These are phyloP conservation scores for Aureobasidium sp. DNA, from an alignment of 2,329 filamentous ascomycete genomes.

Conservation along the genomic window DNA sequence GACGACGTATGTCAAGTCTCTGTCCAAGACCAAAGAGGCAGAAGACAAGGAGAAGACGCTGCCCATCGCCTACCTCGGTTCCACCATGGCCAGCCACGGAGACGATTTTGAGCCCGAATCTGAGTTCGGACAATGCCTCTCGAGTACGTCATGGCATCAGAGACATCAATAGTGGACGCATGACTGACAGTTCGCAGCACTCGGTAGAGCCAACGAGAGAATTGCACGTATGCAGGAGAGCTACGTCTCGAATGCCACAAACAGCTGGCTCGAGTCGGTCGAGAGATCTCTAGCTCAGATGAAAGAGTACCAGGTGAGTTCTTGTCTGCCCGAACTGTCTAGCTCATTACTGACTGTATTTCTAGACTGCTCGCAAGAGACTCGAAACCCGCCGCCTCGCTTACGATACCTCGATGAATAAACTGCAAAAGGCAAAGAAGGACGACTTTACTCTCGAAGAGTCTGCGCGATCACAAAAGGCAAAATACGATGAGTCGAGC, in stretches of 20 bases:
- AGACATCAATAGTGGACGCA: not conserved
- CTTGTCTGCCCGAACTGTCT: not conserved
- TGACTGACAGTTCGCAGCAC: constrained; percentile 36
- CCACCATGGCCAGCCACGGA: constrained; percentile 78
- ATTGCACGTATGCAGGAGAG: constrained; percentile 77
- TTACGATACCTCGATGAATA: constrained; percentile 80
- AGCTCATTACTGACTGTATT: not conserved
- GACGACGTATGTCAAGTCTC: constrained; percentile 77
- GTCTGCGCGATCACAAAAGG: constrained; percentile 80
- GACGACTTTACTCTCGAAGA: constrained; percentile 92
- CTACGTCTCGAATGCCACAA: constrained; percentile 68
- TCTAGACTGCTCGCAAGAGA: constrained; percentile 75
- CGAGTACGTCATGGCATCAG: constrained; percentile 31
- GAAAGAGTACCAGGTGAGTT: constrained; percentile 87
- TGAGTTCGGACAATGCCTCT: constrained; percentile 80
- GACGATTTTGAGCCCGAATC: constrained; percentile 89
- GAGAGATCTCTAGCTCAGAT: constrained; percentile 86
- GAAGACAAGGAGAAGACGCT: constrained; percentile 84
- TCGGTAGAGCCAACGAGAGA: constrained; percentile 81
- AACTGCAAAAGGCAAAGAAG: constrained; percentile 87
- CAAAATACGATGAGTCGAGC: constrained; percentile 91
- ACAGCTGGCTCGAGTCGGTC: constrained; percentile 82
- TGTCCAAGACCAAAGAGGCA: constrained; percentile 73
- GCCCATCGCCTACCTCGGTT: constrained; percentile 69
- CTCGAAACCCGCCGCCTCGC: constrained; percentile 81